Evolutionary conservation across 176 grass and related monocot genomes (phyloP).

Genomic region (Thalia dealbata): DNA sequence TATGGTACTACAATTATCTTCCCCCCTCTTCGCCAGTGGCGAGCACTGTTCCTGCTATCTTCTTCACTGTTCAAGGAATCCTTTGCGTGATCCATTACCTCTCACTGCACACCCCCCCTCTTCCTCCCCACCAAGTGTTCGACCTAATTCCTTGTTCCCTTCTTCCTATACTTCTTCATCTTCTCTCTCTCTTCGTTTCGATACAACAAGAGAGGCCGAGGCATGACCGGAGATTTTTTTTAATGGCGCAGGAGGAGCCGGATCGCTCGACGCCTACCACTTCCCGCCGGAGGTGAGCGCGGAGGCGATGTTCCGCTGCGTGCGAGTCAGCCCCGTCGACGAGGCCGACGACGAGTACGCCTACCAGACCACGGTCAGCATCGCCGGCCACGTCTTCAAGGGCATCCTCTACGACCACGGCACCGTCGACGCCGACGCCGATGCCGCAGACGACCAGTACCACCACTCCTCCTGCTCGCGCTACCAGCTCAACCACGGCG

Average conservation of each 20-base stretch:
- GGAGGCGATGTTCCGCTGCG: constrained; percentile 78
- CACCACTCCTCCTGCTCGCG: constrained; percentile 22
- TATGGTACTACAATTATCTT: constrained; percentile 36
- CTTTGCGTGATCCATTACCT: constrained; percentile 3
- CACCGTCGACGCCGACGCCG: constrained; percentile 26
- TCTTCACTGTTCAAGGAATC: not conserved
- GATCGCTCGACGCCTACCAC: constrained; percentile 29
- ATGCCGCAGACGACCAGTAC: not conserved
- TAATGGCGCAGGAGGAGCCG: constrained; percentile 23
- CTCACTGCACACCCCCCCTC: not conserved
- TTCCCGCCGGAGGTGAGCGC: constrained; percentile 80
- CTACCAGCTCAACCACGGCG: constrained; percentile 33
- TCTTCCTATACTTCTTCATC: not conserved
- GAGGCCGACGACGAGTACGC: constrained; percentile 67
- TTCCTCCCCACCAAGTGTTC: not conserved
- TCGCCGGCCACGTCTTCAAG: constrained; percentile 88
- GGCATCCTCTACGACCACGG: constrained; percentile 88
- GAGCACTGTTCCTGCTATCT: not conserved
- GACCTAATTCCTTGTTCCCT: no score
- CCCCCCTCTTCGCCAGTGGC: not conserved
- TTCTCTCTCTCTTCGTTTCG: not conserved
- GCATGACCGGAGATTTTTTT: not conserved
- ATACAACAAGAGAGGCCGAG: not conserved
- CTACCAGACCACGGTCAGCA: constrained; percentile 74
- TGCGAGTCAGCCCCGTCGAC: constrained; percentile 57